A percentile compares a stretch with the other conserved stretches of the same genome.
Conservation (phyloP, 352 stramenopile species). For the Thraustochytrium sp. region DNA sequence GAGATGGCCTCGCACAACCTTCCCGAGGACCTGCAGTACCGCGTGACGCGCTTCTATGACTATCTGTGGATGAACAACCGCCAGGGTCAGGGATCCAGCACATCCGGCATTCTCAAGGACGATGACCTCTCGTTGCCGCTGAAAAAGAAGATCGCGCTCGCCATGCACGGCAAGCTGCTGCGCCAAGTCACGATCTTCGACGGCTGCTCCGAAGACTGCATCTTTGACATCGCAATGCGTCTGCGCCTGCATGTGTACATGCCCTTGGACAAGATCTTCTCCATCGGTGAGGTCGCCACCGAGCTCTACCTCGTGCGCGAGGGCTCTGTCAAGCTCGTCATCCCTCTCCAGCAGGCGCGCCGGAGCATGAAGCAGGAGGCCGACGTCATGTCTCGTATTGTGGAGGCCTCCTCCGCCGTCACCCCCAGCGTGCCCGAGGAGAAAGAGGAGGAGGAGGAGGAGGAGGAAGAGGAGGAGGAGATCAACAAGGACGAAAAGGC, state of each 20-base stretch:
- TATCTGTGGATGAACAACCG: constrained; percentile 48
- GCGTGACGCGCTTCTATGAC: constrained; percentile 44
- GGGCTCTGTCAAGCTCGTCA: neutral
- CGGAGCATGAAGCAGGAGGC: neutral
- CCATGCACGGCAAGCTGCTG: constrained; percentile 38
- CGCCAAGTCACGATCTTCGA: constrained; percentile 22
- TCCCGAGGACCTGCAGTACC: constrained; percentile 22
- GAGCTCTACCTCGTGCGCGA: constrained; percentile 30
- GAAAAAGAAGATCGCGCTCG: constrained; percentile 46
- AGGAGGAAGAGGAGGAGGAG: neutral
- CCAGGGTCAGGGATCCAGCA: constrained; percentile 23
- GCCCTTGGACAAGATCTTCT: neutral
- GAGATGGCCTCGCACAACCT: constrained; percentile 25
- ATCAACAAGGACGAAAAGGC: too few species aligned
- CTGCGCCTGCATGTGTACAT: constrained; percentile 11
- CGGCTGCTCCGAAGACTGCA: constrained; percentile 3
- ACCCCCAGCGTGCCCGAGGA: neutral
- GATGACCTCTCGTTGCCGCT: constrained; percentile 43
- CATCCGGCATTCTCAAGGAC: constrained; percentile 38
- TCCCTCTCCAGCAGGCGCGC: neutral
- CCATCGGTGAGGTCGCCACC: neutral
- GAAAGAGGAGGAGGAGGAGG: neutral
- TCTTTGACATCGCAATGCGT: constrained; percentile 41
- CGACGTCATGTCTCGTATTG: neutral
- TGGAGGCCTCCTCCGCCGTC: neutral